phyloP scores from a whole-genome alignment of 768 basidiomycete species.

The Nidularia sp. region DNA sequence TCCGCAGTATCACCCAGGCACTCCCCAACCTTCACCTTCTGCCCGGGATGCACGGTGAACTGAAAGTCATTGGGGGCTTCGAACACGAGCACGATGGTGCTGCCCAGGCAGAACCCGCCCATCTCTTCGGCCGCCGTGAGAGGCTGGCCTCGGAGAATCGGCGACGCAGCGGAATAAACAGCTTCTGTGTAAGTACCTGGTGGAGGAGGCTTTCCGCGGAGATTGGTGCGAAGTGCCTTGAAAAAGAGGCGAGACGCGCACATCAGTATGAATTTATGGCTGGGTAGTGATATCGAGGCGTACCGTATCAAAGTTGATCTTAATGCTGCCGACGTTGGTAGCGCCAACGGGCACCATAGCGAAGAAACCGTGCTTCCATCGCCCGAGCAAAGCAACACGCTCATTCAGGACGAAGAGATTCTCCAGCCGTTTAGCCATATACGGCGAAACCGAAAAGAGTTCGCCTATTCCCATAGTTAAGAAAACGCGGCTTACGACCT shows the following conservation, averaged over 20 bases:
- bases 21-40: constrained; percentile 87
- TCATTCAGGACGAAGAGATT: constrained; percentile 98
- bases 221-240: constrained; percentile 86
- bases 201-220: constrained; percentile 66
- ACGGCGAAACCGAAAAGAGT: constrained; percentile 94
- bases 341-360: constrained; percentile 97
- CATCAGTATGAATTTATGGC: too few relatives aligned
- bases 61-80: constrained; percentile 86
- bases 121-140: constrained; percentile 88
- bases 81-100: constrained; percentile 94
- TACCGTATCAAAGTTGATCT: constrained; percentile 91
- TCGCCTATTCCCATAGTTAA: constrained; percentile 55
- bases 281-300: constrained; percentile 1
- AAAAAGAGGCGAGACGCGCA: neutral
- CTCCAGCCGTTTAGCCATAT: constrained; percentile 86
- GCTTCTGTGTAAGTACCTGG: constrained; percentile 91
- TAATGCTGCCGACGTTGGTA: constrained; percentile 96
- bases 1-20: constrained; percentile 58
- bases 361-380: constrained; percentile 96
- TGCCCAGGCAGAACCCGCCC: constrained; percentile 95
- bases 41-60: constrained; percentile 71
- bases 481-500: neutral
- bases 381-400: constrained; percentile 89
- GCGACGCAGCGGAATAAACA: constrained; percentile 80
- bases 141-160: constrained; percentile 84